phyloP scores from a whole-genome alignment of 306 rosid species.

The Lathyrus oleraceus region DNA sequence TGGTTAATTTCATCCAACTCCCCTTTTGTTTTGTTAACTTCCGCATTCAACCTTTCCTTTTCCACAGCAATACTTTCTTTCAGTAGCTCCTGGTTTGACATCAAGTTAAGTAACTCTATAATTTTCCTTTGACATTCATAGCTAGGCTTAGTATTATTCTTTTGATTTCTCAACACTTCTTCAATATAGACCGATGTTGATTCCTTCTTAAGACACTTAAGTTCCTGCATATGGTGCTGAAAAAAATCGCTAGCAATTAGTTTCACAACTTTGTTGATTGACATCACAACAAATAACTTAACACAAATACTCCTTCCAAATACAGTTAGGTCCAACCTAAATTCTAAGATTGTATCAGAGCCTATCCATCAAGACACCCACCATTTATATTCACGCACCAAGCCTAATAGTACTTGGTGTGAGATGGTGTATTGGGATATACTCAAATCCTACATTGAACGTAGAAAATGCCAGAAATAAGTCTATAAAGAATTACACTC shows the following conservation, averaged over 20 bases:
- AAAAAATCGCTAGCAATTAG: slow-evolving; percentile 44
- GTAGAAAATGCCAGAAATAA: not conserved
- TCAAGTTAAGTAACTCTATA: slow-evolving; percentile 58
- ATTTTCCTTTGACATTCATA: slow-evolving; percentile 59
- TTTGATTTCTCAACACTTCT: slow-evolving; percentile 62
- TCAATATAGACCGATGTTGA: slow-evolving; percentile 60
- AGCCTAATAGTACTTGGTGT: not conserved
- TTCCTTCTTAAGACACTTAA: slow-evolving; percentile 65
- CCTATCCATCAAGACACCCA: not conserved
- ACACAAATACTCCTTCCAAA: not conserved
- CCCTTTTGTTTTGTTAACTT: slow-evolving; percentile 54
- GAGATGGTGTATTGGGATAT: not conserved
- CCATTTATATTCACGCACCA: not conserved
- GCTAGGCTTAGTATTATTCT: slow-evolving; percentile 48
- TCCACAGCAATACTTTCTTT: slow-evolving; percentile 82
- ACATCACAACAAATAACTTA: slow-evolving; percentile 25
- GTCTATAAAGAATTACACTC: not conserved
- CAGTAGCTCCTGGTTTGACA: slow-evolving; percentile 72
- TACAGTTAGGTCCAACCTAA: not conserved
- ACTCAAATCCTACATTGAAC: not conserved
- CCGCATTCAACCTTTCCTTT: slow-evolving; percentile 68
- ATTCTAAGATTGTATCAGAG: not conserved
- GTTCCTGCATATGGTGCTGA: slow-evolving; percentile 70
- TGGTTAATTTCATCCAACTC: slow-evolving; percentile 54
- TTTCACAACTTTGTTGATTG: slow-evolving; percentile 27